These are phyloP conservation scores for Purpureocillium takamizusanense DNA, from an alignment of 2,329 filamentous ascomycete genomes.

Conservation along the genomic window DNA sequence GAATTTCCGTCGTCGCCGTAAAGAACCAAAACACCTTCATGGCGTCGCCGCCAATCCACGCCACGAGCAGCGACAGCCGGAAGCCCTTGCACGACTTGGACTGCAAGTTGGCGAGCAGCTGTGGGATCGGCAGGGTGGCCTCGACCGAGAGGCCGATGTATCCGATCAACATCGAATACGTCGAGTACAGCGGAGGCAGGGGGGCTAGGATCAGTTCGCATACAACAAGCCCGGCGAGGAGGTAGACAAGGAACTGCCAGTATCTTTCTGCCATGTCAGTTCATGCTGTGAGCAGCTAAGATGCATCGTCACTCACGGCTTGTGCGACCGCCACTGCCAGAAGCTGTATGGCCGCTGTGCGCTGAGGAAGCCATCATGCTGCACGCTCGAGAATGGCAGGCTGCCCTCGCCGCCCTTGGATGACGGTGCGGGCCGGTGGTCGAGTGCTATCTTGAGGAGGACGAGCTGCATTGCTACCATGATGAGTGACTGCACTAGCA, in stretches of 20 bases:
- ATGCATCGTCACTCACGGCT: conserved; percentile 40
- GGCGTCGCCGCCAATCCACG: conserved; percentile 70
- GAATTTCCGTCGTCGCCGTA: conserved; percentile 59
- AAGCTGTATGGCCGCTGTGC: conserved; percentile 63
- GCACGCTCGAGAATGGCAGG: conserved; percentile 49
- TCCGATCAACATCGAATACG: conserved; percentile 61
- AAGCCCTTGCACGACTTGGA: conserved; percentile 68
- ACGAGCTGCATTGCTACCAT: conserved; percentile 56
- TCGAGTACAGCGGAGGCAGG: conserved; percentile 45
- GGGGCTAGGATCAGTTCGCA: conserved; percentile 60
- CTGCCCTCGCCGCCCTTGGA: conserved; percentile 52
- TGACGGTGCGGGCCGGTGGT: conserved; percentile 52
- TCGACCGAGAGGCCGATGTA: conserved; percentile 71
- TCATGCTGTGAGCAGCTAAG: neutral
- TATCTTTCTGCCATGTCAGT: conserved; percentile 30
- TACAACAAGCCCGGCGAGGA: conserved; percentile 50
- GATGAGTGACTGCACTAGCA: conserved; percentile 56
- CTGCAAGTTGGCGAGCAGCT: conserved; percentile 63
- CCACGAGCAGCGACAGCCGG: conserved; percentile 63
- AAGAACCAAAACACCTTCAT: conserved; percentile 91
- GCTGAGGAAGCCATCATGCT: conserved; percentile 26
- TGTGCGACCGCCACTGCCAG: conserved; percentile 71
- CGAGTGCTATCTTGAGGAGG: conserved; percentile 59
- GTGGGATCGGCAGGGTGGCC: conserved; percentile 72
- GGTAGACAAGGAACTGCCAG: conserved; percentile 68